Evolutionary conservation across 805 yeast species (phyloP), one percentile per base, ranked within the genome.

Genomic region (Soucietia sequanensis): DNA sequence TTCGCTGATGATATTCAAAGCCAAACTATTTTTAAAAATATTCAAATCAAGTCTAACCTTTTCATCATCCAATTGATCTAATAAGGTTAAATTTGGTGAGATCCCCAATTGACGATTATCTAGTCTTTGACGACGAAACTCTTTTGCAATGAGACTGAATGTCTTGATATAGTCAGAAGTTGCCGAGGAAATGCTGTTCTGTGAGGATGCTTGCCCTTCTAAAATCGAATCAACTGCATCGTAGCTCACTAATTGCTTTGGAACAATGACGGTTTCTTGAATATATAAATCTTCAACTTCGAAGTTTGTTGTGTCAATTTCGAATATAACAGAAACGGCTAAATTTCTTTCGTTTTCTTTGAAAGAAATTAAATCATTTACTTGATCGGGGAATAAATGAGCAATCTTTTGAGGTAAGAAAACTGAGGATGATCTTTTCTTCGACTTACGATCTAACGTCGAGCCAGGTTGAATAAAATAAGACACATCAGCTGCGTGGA

Each of bases 341-440:
- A 89, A 77, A 21, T 79, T 72, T 38, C 70, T 66, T 38, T 75
- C 76, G 38, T 75, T 78, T 32, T 75, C 81, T 22, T 70, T 70
- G 53, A 90, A 80, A 2, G 88, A 80, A 24, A 78, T 61, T 16
- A 73, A 48, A 5, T 78, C 75, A 48, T 77, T 78, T 16, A 91
- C 69, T 30, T 75, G 72, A 28, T 66, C 65, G 6, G 96, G 96
- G 46, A 82, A 74, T 47, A 89, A 69, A 39, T 81, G 76, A 28
- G 80, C 75, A 19, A 74, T 69, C 41, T 75, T 76, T 55, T 90
- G 96, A 10, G 95, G 93, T 58, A 90, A 72, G 52, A 81, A 84
- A 3, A 91, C 97, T 6, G 96, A 80, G 4, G 91, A 78, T 1
- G 95, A 88, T 56, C 98, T 76, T 65, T 87, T 89, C 60, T 87